Base-by-base conservation (phyloP, 164 flowering plant genomes). In the Annona cherimola region DNA sequence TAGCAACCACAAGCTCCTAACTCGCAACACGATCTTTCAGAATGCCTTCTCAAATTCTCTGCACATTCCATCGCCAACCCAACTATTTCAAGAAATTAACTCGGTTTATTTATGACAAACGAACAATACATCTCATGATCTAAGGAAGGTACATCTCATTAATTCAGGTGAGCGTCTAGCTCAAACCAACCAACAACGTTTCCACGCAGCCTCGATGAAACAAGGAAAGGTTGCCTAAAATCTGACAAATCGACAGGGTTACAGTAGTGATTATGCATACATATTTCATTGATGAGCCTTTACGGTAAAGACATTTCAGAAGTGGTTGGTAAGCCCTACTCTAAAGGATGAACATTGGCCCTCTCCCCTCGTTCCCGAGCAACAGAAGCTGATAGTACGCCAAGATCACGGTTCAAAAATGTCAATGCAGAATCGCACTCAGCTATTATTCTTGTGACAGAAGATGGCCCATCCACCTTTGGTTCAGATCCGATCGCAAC, bases 341-440 rank as follows among this genome's bases (percentile, higher is more conserved):
- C 70, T 26, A 26, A 40, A 35, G 45, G 41, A 39, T 50, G 70
- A 8, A 9, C 60, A 50, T 68, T 59, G 42, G 72, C 76, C 18
- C 77, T 81, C 70, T 81, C 88, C 3, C 89, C 93, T 69, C 79
- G 85, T 77, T 92, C 95, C 40, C 98, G 92, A 63, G 94, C 90
- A 79, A 94, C 90, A 68, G 99, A 94, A 66, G 99, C 86, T 20
- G 99, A 91, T 42, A 94, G 92, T 72, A 94, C 85, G 44, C 96
- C 93, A 44, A 92, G 90, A 74, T 94, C 98, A n/a, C 95, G 94
- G 77, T 94, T 94, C 80, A 94, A 74, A 76, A 79, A 84, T 42
- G 98, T 90, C 41, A 94, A 75, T 26, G 94, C 89, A 72, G 92
- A 84, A 76, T 94, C 98, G 68, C 97, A 94, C 63, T 94, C 99